phyloP scores from a whole-genome alignment of 2,329 filamentous ascomycete genomes.

The Dothideomycetes sp. region DNA sequence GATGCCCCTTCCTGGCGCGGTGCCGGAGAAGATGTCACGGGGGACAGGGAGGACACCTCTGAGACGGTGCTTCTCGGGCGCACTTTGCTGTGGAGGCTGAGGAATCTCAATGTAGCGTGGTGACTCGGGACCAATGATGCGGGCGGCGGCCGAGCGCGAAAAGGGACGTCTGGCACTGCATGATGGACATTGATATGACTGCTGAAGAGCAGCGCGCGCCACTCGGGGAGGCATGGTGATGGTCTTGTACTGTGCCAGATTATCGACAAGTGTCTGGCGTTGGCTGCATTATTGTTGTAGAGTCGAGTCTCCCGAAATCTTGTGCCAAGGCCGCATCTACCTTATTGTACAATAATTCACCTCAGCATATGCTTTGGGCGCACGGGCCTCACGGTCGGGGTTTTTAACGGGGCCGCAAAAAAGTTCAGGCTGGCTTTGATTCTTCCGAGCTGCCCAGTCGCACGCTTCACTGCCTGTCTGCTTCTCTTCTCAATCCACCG shows the following conservation, averaged over 20 bases:
- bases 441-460: not conserved
- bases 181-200: constrained; percentile 23
- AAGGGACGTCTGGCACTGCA: constrained; percentile 27
- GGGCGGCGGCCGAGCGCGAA: constrained; percentile 31
- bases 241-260: not conserved
- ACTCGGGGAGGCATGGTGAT: constrained; percentile 32
- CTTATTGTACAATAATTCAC: no score
- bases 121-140: constrained; percentile 65
- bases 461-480: not conserved
- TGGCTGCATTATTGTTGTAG: no score
- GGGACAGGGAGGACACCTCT: constrained; percentile 79
- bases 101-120: constrained; percentile 80
- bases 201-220: constrained; percentile 18
- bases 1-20: constrained; percentile 14
- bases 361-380: no score
- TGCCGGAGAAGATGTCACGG: constrained; percentile 58
- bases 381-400: no score
- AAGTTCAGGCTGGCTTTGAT: constrained; percentile 2
- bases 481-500: not conserved
- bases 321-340: not conserved
- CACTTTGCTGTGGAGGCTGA: constrained; percentile 59
- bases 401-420: no score
- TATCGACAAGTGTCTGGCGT: not conserved
- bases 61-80: constrained; percentile 36
- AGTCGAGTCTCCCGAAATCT: not conserved